Evolutionary conservation across 2,329 filamentous ascomycete genomes (phyloP), one percentile per base, ranked within the genome.

Genomic region (Epichloe coenophiala): DNA sequence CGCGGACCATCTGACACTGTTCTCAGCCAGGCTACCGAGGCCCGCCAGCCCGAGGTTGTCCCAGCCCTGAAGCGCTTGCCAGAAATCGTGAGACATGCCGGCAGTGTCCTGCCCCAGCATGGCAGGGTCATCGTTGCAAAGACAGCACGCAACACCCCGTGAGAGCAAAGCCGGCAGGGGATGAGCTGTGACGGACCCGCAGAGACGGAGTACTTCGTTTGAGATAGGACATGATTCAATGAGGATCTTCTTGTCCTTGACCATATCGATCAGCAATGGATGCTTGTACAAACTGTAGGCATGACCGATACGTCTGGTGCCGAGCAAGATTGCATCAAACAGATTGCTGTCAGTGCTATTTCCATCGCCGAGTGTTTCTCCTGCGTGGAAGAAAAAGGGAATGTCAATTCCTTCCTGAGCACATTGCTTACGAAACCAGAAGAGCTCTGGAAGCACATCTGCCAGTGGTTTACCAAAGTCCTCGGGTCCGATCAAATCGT

Each of bases 371-470:
- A 95, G 78, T 36, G 82, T 88, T 68, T 96, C 90, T 56, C 90
- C 91, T 0, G 91, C 90, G 64, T 96, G 90, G 71, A 97, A 94
- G 72, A 95, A 95, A 71, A 96, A 95, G 1, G 91, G 91, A 9
- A 98, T 81, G 46, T 88, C 80, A 38, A 96, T 78, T 2, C 78
- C 80, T 60, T 88, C 83, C 61, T 86, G 76, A 1, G 80, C 78
- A 64, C 89, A 96, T 59, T 84, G 80, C 65, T 91, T 90, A 56
- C 83, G 83, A 75, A 97, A 96, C 88, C 88, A 96, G 66, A 96
- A 91, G 0, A 97, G 71, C 60, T 95, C 81, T 0, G 90, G 89
- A 0, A 91, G 76, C 3, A 95, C 70, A 57, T 93, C 86, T 33
- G 77, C 74, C 27, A 96, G 77, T 0, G 88, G 76, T 12, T 86